These are phyloP conservation scores for Amauroascus niger DNA, from an alignment of 2,329 filamentous ascomycete species.

Conservation along the genomic window DNA sequence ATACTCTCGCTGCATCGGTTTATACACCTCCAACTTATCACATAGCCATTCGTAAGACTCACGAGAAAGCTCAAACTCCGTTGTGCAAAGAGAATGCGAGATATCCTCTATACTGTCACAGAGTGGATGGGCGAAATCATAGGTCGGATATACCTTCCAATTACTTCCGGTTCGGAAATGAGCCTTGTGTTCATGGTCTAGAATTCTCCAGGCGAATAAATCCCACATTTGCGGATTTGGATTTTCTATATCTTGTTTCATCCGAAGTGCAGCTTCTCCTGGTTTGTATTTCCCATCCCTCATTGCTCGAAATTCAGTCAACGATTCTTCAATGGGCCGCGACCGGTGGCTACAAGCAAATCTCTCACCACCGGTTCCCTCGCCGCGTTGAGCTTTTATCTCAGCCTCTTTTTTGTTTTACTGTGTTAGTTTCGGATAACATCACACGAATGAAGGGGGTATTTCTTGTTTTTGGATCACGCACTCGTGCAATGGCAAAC, in stretches of 20 bases:
- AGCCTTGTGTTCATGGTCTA: constrained; percentile 37
- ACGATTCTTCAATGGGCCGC: constrained; percentile 62
- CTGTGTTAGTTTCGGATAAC: constrained; percentile 26
- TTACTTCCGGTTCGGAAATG: constrained; percentile 71
- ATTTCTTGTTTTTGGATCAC: constrained; percentile 5
- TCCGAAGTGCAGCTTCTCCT: constrained; percentile 72
- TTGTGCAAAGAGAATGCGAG: constrained; percentile 86
- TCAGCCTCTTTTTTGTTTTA: constrained; percentile 54
- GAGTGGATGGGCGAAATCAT: constrained; percentile 84
- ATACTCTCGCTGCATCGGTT: constrained; percentile 89
- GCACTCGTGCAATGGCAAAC: constrained; percentile 72
- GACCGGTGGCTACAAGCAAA: constrained; percentile 74
- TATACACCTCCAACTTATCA: constrained; percentile 68
- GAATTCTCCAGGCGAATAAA: constrained; percentile 77
- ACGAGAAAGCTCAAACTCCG: constrained; percentile 76
- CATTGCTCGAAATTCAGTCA: constrained; percentile 82
- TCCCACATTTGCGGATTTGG: constrained; percentile 97
- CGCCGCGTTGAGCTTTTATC: constrained; percentile 75
- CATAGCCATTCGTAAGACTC: constrained; percentile 89
- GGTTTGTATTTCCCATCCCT: constrained; percentile 81
- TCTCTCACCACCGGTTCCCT: constrained; percentile 57
- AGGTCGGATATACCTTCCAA: constrained; percentile 93
- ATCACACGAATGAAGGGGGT: not conserved
- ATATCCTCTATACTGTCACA: constrained; percentile 89
- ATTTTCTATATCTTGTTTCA: constrained; percentile 78